Base-by-base conservation (phyloP, 1,284 basidiomycete genomes). In the Chondrostereum purpureum region DNA sequence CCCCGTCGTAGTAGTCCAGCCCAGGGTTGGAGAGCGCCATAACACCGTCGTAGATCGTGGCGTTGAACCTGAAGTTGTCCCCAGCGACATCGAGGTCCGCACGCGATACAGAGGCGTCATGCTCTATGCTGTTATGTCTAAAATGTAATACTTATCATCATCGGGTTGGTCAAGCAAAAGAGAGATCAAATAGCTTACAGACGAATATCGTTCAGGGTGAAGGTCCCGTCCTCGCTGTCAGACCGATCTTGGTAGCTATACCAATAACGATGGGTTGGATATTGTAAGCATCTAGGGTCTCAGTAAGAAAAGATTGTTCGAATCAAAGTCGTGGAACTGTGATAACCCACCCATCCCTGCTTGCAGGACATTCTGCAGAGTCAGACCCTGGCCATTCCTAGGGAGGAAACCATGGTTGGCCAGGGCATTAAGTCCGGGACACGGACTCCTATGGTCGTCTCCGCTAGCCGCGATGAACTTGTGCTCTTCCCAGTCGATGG, bases 381-480 rank as follows among this genome's bases (percentile, higher is more conserved):
- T 42, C 16, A 53, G 40, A 34, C 46, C 48, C 18, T 35, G 39
- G 3, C 52, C 52, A 20, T 38, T 39, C 14, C 52, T 33, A 13
- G 47, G 48, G 14, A 53, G 43, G 41, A 44, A 49, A 16, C 52
- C 52, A 24, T 53, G 52, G 27, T 53, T 53, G n/a, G 52, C 52
- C 8, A 53, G 50, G 4, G 50, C 49, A 40, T 53, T 53, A 16
- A 53, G 48, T 27, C 50, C 52, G 11, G 50, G 52, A 24, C 51
- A 53, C 4, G 51, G 51, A 22, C 50, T 45, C 8, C 51, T 36
- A 13, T 46, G 20, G 23, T 52, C 51, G 10, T 38, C 35, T 1
- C 39, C 24, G 21, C 21, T 42, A 16, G 51, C 48, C 13, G 45
- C 46, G 8, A 45, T 45, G 22, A 23, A 51, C 3, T n/a, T 11